Base-by-base conservation (phyloP, 2,329 filamentous ascomycete genomes). In the Monilinia fructicola region DNA sequence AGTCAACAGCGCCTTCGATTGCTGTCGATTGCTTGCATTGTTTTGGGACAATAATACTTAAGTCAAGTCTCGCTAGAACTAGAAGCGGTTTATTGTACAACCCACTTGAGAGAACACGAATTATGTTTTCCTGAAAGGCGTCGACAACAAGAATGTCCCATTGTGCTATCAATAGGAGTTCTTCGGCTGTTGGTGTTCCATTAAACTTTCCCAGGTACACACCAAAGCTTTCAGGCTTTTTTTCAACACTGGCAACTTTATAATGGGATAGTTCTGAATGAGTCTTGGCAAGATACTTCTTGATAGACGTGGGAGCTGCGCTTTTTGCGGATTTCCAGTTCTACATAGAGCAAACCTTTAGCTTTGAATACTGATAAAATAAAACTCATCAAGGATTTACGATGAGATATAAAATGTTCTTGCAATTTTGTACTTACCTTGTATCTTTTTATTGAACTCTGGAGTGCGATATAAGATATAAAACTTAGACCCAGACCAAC, bases 131-230 rank as follows among this genome's bases (percentile, higher is more conserved):
- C 67, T 78, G 76, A 23, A 77, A 73, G 2, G 80, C 80, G 69
- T 82, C 79, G 16, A 81, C 74, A 21, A 81, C 74, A 50, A 81
- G 67, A n/a, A 81, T 68, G 62, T 82, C 79, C 78, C 78, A 81
- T 71, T 77, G 73, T 48, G 73, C 65, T n/a, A 82, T 72, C 9
- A 82, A 58, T n/a, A 68, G 71, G 26, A 72, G 65, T 67, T 81
- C 74, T 26, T 72, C 67, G 21, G 66, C 61, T 4, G 76, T 78
- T 7, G 75, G 74, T 5, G 77, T 76, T 40, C 65, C 69, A 23
- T 71, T 68, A 58, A 81, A 79, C 35, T 69, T 67, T 18, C 80
- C 80, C 9, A 82, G 74, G 69, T 79, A 82, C 12, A 81, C 77
- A 6, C 79, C 79, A 70, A 71, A 74, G 64, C 46, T 72, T n/a